Evolutionary conservation across 768 basidiomycete genomes (phyloP).

Genomic region (Thelephora ganbajun): DNA sequence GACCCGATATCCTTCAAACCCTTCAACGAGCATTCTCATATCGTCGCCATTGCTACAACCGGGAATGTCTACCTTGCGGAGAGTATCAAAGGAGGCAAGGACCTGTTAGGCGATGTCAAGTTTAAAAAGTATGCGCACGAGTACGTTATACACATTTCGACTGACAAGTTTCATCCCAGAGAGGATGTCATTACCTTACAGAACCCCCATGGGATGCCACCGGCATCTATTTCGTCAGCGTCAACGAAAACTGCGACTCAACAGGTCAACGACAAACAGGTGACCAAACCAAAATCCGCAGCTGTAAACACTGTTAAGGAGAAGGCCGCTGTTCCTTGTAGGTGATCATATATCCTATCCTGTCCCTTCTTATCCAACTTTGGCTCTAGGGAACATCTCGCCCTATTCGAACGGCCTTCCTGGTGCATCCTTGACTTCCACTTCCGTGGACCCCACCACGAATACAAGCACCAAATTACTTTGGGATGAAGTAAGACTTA

Average conservation of each 20-base stretch:
- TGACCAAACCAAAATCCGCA: conserved; percentile 18
- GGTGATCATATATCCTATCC: conserved; percentile 10
- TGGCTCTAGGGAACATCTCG: conserved; percentile 66
- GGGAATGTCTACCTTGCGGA: conserved; percentile 92
- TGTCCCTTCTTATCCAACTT: background rate
- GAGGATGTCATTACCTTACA: conserved; percentile 89
- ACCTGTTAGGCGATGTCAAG: conserved; percentile 72
- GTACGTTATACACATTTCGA: conserved; percentile 4
- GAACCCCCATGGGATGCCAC: conserved; percentile 71
- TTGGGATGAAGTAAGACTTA: conserved; percentile 72
- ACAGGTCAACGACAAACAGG: conserved; percentile 15
- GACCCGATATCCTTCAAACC: conserved; percentile 98
- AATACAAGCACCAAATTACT: conserved; percentile 61
- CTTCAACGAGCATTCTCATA: conserved; percentile 92
- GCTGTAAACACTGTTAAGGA: conserved; percentile 27
- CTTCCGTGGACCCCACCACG: conserved; percentile 64
- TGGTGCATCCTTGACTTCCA: conserved; percentile 89
- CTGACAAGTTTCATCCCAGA: conserved; percentile 22
- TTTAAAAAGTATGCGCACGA: conserved; percentile 57
- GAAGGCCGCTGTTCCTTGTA: conserved; percentile 58
- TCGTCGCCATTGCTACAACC: conserved; percentile 78
- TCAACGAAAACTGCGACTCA: conserved; percentile 12
- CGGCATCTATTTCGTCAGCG: conserved; percentile 30
- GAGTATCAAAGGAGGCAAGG: conserved; percentile 73
- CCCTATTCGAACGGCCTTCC: conserved; percentile 82